Evolutionary conservation across 805 yeast genomes (phyloP).

Genomic region (Torulaspora quercuum): DNA sequence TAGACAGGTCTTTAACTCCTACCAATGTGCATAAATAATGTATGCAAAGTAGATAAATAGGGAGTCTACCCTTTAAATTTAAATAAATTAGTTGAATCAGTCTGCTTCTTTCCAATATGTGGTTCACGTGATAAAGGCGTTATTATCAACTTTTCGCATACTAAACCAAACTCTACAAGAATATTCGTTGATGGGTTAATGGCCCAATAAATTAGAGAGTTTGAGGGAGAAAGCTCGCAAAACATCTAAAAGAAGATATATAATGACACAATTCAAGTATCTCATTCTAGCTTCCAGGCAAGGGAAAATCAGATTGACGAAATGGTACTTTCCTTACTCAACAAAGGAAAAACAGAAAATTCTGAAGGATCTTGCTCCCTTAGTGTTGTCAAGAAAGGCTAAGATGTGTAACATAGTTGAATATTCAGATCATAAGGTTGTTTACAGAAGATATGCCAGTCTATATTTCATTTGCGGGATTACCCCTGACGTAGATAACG

Average conservation of each 20-base stretch:
- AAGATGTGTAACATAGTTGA: constrained; percentile 95
- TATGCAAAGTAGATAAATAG: too few species aligned
- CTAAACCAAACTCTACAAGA: too few species aligned
- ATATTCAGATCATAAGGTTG: constrained; percentile 69
- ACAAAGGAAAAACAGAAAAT: constrained; percentile 83
- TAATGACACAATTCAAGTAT: constrained; percentile 55
- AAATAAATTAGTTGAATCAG: too few species aligned
- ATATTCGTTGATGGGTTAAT: too few species aligned
- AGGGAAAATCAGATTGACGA: constrained; percentile 88
- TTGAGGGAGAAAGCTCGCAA: too few species aligned
- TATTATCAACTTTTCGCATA: too few species aligned
- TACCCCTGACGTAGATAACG: constrained; percentile 55
- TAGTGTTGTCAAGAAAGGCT: constrained; percentile 78
- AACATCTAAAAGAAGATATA: too few species aligned
- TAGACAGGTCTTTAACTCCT: background rate
- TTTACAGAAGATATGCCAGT: constrained; percentile 91
- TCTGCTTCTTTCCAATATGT: too few species aligned
- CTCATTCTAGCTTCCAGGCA: constrained; percentile 83
- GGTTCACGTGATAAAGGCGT: too few species aligned
- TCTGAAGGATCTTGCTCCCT: constrained; percentile 79
- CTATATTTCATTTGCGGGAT: constrained; percentile 86
- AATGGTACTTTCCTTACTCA: constrained; percentile 86
- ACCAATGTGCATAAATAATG: too few species aligned
- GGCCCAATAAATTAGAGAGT: too few species aligned
- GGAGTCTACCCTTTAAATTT: too few species aligned